Evolutionary conservation across 257 asterid genomes (phyloP).

Genomic region (Capsicum rhomboideum): DNA sequence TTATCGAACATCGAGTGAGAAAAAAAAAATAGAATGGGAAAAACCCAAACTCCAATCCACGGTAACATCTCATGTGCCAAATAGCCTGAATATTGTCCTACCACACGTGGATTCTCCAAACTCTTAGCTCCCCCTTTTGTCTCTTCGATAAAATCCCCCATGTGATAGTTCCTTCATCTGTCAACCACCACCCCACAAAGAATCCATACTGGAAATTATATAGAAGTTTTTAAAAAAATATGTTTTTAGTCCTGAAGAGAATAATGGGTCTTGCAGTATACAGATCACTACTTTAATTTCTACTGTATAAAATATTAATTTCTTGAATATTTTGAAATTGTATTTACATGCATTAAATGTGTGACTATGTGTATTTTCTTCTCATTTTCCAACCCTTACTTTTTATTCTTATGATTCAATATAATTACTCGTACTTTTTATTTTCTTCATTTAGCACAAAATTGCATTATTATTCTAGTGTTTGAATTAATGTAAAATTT

Average conservation of each 20-base stretch:
- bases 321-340: not conserved
- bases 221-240: not conserved
- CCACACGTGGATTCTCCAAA: not conserved
- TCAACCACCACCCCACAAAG: not conserved
- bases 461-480: too few relatives aligned
- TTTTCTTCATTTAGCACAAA: too few relatives aligned
- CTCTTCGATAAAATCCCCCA: constrained; percentile 1
- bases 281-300: not conserved
- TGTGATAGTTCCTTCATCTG: not conserved
- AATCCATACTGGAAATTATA: not conserved
- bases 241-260: not conserved
- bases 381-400: too few relatives aligned
- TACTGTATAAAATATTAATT: not conserved
- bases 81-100: not conserved
- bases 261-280: not conserved
- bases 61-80: constrained; percentile 13
- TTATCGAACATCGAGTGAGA: not conserved
- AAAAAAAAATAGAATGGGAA: not conserved
- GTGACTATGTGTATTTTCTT: too few relatives aligned
- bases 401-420: too few relatives aligned
- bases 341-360: not conserved
- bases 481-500: too few relatives aligned
- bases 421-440: too few relatives aligned
- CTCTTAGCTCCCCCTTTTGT: not conserved
- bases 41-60: not conserved